Conservation (phyloP, 495 filamentous ascomycete genomes). For the Trichoderma reesei region DNA sequence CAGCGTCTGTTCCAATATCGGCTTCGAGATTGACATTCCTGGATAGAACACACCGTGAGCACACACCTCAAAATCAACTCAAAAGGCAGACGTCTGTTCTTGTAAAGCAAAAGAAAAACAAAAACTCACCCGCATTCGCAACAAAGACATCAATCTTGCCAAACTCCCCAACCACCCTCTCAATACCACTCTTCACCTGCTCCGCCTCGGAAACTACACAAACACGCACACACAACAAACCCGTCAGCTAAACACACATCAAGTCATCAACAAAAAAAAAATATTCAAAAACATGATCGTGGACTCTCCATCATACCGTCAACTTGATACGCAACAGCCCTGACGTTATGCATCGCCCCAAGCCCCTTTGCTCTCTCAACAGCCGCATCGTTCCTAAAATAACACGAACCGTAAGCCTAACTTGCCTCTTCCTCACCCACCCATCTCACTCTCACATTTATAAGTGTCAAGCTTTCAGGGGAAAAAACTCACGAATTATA, state of each 20-base stretch:
- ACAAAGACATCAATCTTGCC: constrained; percentile 32
- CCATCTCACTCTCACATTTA: too few relatives aligned
- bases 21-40: constrained; percentile 43
- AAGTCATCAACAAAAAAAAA: not conserved
- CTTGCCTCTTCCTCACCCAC: too few relatives aligned
- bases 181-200: constrained; percentile 37
- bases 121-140: constrained; percentile 25
- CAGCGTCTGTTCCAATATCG: constrained; percentile 35
- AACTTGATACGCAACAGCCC: constrained; percentile 47
- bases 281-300: constrained; percentile 40
- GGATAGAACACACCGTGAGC: not conserved
- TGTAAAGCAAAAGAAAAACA: not conserved
- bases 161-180: constrained; percentile 32
- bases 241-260: too few relatives aligned
- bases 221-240: too few relatives aligned
- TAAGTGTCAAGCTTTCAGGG: not conserved
- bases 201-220: constrained; percentile 41
- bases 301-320: too few relatives aligned
- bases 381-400: constrained; percentile 36
- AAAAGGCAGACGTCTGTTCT: too few relatives aligned
- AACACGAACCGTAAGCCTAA: constrained; percentile 26
- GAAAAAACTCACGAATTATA: constrained; percentile 35
- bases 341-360: constrained; percentile 40
- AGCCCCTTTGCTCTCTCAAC: constrained; percentile 41
- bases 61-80: not conserved